Base-by-base conservation (phyloP, 352 stramenopile genomes). In the Peronospora destructor region DNA sequence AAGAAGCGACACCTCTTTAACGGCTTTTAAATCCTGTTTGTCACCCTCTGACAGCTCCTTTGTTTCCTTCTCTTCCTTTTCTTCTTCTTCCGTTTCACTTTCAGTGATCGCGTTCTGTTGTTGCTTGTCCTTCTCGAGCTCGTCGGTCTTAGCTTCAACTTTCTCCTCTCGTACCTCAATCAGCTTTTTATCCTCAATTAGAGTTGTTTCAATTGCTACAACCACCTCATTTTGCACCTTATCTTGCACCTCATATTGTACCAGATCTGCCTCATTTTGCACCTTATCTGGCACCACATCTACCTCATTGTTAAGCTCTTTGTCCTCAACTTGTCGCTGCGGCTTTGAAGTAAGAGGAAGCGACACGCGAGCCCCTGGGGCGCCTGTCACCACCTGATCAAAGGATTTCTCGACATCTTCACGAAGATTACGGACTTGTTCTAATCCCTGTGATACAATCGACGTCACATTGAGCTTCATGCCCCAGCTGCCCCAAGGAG, bases 371-470 rank as follows among this genome's bases (percentile, higher is more conserved):
- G 45, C 21, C 26, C 44, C 37, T 19, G 56, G 60, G 4, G 53
- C 56, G 37, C 66, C 62, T 14, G 74, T 64, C 30, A 92, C 76
- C 30, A 80, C 76, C 52, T 92, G 75, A 40, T 92, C 82, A 47
- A 92, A 92, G 49, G 87, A 83, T 61, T 92, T 92, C 61, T 92
- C 82, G 43, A 92, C 82, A 53, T 92, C 82, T 57, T 92, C 82
- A 16, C 80, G 80, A 48, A 92, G 65, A 70, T 69, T 88, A 34
- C 62, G 73, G 45, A 92, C 82, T 56, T 92, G 82, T 53, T 92
- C 82, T 26, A 92, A 61, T 11, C 82, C 82, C 53, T 91, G 82
- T 13, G 76, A 86, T 28, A 92, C 82, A 61, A 92, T 85, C 28
- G 74, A 87, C 55, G 80, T 77, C 37, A 92, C 73, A 45, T 89